A percentile compares a stretch with the other conserved stretches of the same genome.
Evolutionary conservation across 192 early-diverging fungal genomes (phyloP).

Genomic region (Dimargaris cristalligena): DNA sequence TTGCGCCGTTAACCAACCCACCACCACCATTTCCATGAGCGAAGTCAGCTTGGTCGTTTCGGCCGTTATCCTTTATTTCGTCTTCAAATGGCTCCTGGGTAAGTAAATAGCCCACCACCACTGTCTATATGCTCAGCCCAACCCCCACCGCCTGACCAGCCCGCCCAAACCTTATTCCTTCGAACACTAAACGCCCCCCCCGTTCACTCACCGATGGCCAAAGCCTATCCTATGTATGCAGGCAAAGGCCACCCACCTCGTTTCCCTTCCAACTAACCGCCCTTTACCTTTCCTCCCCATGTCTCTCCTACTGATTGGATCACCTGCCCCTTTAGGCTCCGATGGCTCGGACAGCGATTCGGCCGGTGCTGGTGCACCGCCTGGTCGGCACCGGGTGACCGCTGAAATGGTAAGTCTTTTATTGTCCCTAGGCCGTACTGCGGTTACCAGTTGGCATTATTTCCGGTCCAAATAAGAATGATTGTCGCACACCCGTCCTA

Average conservation of each 20-base stretch:
- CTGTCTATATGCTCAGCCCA: too few species aligned
- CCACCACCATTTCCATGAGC: neutral
- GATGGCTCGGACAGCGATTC: neutral
- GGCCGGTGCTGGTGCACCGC: too few species aligned
- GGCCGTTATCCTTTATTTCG: slow-evolving; percentile 8
- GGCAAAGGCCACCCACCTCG: neutral
- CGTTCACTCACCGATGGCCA: neutral
- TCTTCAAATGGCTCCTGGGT: slow-evolving; percentile 8
- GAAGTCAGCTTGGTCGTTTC: slow-evolving; percentile 6
- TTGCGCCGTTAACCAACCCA: too few species aligned
- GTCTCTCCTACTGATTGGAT: too few species aligned
- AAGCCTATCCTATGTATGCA: neutral
- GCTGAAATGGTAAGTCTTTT: neutral
- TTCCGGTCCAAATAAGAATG: neutral
- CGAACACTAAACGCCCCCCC: neutral
- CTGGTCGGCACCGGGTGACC: neutral
- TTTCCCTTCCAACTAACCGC: neutral
- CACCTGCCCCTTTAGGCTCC: neutral
- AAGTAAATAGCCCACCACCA: too few species aligned
- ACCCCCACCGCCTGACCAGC: neutral
- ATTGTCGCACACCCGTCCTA: too few species aligned
- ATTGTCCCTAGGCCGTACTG: neutral
- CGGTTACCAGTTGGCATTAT: neutral
- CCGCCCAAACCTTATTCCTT: neutral
- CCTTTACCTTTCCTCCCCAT: neutral